A percentile compares a stretch with the other conserved stretches of the same genome.
phyloP scores from a whole-genome alignment of 495 filamentous ascomycete species.

The Podospora appendiculata region DNA sequence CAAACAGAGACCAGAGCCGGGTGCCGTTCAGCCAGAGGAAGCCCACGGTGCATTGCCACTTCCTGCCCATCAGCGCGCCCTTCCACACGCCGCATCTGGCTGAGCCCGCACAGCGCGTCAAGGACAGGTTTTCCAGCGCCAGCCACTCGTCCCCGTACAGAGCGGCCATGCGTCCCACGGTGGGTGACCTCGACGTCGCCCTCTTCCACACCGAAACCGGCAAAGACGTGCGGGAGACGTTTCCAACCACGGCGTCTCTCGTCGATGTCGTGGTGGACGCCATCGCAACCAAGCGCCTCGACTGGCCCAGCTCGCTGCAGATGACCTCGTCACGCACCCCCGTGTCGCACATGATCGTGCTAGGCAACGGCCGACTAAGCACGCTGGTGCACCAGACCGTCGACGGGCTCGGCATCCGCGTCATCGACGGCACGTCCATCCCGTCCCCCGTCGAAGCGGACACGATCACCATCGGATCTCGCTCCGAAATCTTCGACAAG shows the following conservation, averaged over 20 bases:
- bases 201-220: neutral
- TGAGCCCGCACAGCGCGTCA: neutral
- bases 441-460: neutral
- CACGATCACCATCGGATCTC: neutral
- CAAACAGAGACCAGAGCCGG: constrained; percentile 60
- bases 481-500: neutral
- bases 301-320: neutral
- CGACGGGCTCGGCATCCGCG: neutral
- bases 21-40: constrained; percentile 85
- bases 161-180: neutral
- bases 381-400: neutral
- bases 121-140: neutral
- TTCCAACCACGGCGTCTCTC: neutral
- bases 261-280: neutral
- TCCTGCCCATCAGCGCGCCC: constrained; percentile 81
- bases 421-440: neutral
- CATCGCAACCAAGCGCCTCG: neutral
- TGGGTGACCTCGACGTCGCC: neutral
- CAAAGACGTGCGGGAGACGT: neutral
- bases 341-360: neutral
- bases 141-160: neutral
- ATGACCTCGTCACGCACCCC: neutral
- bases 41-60: constrained; percentile 75
- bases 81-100: constrained; percentile 77
- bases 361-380: neutral